phyloP scores from a whole-genome alignment of 208 protist genomes.

The Crithidia expoeki region DNA sequence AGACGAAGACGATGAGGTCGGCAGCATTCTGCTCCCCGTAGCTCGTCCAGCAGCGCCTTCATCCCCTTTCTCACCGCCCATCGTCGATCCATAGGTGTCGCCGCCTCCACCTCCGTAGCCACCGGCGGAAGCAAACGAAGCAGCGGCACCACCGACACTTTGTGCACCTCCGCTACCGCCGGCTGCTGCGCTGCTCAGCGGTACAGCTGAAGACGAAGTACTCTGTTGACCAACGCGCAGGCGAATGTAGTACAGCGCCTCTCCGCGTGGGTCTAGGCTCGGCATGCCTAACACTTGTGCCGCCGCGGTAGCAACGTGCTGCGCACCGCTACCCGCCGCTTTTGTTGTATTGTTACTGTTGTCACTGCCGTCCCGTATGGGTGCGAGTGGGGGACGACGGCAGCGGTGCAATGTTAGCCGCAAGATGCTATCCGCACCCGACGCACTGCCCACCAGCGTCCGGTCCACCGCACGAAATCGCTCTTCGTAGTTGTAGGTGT shows the following conservation, averaged over 20 bases:
- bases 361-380: not conserved
- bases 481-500: slow-evolving; percentile 70
- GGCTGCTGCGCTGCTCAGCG: slow-evolving; percentile 13
- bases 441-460: slow-evolving; percentile 34
- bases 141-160: not conserved
- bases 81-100: not conserved
- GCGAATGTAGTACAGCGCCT: slow-evolving; percentile 20
- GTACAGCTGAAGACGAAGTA: slow-evolving; percentile 24
- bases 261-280: not conserved
- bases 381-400: slow-evolving; percentile 36
- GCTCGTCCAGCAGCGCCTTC: not conserved
- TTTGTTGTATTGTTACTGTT: not conserved
- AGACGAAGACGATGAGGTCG: not conserved
- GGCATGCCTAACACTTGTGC: not conserved
- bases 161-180: no score
- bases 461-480: slow-evolving; percentile 69
- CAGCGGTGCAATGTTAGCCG: slow-evolving; percentile 61
- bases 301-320: not conserved
- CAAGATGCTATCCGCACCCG: slow-evolving; percentile 36
- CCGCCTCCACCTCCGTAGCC: not conserved
- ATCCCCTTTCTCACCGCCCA: not conserved
- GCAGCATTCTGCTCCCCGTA: not conserved
- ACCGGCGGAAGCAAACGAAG: not conserved
- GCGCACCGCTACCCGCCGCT: not conserved
- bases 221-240: slow-evolving; percentile 17